Conservation (phyloP, 192 early-diverging fungal species). For the Umbelopsis vinacea region DNA sequence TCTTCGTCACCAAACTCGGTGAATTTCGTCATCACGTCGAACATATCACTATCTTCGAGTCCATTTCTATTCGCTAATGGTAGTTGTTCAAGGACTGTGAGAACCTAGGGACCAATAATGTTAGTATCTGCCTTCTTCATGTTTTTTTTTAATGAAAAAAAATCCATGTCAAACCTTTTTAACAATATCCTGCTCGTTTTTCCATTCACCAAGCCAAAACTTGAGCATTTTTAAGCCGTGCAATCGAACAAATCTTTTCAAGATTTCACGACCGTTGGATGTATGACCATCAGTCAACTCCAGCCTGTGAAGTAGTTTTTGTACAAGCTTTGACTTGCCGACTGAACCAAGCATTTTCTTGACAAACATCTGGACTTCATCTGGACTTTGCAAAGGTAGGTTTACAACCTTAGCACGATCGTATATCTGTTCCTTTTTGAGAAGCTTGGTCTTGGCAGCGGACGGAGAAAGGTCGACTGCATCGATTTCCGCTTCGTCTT, state of each 20-base stretch:
- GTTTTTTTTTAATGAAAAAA: slow-evolving; percentile 30
- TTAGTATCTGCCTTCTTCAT: neutral
- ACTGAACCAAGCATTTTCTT: slow-evolving; percentile 72
- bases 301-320: slow-evolving; percentile 65
- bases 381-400: slow-evolving; percentile 62
- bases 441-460: slow-evolving; percentile 45
- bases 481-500: slow-evolving; percentile 54
- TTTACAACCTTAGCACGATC: slow-evolving; percentile 42
- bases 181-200: slow-evolving; percentile 62
- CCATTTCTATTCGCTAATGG: slow-evolving; percentile 83
- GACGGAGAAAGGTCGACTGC: slow-evolving; percentile 40
- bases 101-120: slow-evolving; percentile 12
- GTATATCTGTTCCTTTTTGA: slow-evolving; percentile 30
- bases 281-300: slow-evolving; percentile 52
- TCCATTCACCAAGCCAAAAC: slow-evolving; percentile 71
- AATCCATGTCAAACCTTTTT: slow-evolving; percentile 49
- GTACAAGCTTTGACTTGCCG: slow-evolving; percentile 56
- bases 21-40: slow-evolving; percentile 64
- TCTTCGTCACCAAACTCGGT: slow-evolving; percentile 49
- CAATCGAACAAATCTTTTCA: slow-evolving; percentile 64
- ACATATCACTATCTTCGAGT: slow-evolving; percentile 77
- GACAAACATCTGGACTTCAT: slow-evolving; percentile 77
- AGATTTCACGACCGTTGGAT: slow-evolving; percentile 38
- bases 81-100: slow-evolving; percentile 67
- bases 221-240: slow-evolving; percentile 80